Evolutionary conservation across 768 basidiomycete species (phyloP).

Genomic region (Trametes gibbosa): DNA sequence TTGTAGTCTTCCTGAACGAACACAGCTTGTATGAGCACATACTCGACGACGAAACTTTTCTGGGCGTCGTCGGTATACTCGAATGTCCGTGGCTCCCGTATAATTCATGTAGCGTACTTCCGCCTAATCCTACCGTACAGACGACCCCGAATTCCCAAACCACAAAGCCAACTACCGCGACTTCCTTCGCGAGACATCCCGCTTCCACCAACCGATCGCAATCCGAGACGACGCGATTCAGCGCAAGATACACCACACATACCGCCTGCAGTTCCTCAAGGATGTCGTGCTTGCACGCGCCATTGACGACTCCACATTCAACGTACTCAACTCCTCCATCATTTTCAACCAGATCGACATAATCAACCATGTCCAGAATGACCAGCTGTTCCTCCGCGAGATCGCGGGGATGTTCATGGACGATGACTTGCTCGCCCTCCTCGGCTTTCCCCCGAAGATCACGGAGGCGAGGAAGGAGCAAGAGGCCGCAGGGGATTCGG

Average conservation of each 20-base stretch:
- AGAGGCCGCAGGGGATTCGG: constrained; percentile 24
- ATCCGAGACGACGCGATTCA: constrained; percentile 75
- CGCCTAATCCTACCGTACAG: constrained; percentile 41
- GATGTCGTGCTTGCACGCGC: constrained; percentile 96
- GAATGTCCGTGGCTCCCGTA: constrained; percentile 66
- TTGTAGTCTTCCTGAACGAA: constrained; percentile 89
- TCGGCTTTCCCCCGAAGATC: constrained; percentile 16
- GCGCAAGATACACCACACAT: constrained; percentile 93
- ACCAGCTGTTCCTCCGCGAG: constrained; percentile 71
- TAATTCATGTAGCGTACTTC: constrained; percentile 1
- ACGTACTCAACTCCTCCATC: constrained; percentile 94
- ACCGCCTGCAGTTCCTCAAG: constrained; percentile 95
- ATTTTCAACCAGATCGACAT: constrained; percentile 99
- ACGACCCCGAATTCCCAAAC: constrained; percentile 95
- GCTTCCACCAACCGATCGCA: constrained; percentile 85
- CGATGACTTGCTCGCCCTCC: constrained; percentile 47
- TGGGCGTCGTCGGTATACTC: constrained; percentile 92
- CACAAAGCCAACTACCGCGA: constrained; percentile 97
- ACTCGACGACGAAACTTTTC: constrained; percentile 87
- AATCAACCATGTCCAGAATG: constrained; percentile 82
- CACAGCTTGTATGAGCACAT: constrained; percentile 93
- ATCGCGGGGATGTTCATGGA: constrained; percentile 76
- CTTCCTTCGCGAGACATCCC: constrained; percentile 79
- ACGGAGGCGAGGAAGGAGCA: constrained; percentile 26
- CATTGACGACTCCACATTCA: constrained; percentile 95